These are phyloP conservation scores for Flaveria floridana DNA, from an alignment of 140 eudicot species.

Conservation along the genomic window DNA sequence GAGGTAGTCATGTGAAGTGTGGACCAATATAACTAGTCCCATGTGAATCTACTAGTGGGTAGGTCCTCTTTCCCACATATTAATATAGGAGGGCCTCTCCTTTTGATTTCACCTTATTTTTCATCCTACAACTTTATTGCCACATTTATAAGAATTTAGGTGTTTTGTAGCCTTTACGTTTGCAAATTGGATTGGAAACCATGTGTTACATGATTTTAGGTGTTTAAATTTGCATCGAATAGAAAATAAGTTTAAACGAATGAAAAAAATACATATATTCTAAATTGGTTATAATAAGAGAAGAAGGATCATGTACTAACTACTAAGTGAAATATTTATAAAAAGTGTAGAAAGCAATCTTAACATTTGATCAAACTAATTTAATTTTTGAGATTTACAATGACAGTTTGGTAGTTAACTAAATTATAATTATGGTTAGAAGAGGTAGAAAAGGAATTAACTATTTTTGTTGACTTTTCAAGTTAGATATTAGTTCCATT, in stretches of 20 bases:
- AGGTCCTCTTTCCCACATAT: conserved; percentile 31
- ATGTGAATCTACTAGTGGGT: conserved; percentile 36
- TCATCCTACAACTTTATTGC: conserved; percentile 15
- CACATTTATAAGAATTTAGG: conserved; percentile 24
- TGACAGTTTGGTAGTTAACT: too few relatives aligned
- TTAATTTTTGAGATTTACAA: too few relatives aligned
- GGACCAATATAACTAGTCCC: conserved; percentile 33
- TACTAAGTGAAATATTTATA: too few relatives aligned
- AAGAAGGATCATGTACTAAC: too few relatives aligned
- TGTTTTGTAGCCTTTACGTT: not conserved
- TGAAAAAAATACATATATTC: too few relatives aligned
- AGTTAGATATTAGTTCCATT: too few relatives aligned
- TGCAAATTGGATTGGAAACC: not conserved
- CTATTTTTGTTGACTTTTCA: too few relatives aligned
- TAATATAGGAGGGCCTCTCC: conserved; percentile 32
- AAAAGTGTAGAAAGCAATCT: too few relatives aligned
- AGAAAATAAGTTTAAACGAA: not conserved
- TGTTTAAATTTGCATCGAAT: not conserved
- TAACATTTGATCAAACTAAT: too few relatives aligned
- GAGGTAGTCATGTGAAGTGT: conserved; percentile 37
- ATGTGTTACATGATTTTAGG: conserved; percentile 19
- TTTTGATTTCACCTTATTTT: conserved; percentile 21
- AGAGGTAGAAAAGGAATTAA: too few relatives aligned
- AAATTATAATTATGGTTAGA: too few relatives aligned
- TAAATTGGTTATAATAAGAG: not conserved